These are phyloP conservation scores for Oxyria digyna DNA, from an alignment of 148 eudicot genomes.

Conservation along the genomic window DNA sequence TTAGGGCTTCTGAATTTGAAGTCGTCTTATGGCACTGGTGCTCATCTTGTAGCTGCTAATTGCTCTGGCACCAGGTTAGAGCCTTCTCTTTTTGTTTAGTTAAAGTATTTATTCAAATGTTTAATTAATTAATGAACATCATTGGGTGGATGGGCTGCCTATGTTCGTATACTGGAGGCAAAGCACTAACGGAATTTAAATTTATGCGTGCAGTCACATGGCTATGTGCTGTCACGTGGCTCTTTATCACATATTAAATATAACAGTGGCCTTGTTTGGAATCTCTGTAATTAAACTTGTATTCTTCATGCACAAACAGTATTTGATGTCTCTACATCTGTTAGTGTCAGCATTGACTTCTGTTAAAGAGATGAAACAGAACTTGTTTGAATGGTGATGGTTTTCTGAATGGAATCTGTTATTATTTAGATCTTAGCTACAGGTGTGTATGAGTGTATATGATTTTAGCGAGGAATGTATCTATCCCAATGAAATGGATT, in stretches of 20 bases:
- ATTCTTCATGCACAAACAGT: neutral
- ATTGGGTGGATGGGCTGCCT: neutral
- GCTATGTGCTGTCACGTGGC: neutral
- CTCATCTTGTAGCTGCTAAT: slow-evolving; percentile 66
- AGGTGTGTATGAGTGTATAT: neutral
- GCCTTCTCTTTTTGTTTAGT: slow-evolving; percentile 6
- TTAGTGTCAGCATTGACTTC: neutral
- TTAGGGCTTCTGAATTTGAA: slow-evolving; percentile 27
- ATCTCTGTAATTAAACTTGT: neutral
- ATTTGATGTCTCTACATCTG: neutral
- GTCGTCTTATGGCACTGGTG: slow-evolving; percentile 58
- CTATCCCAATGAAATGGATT: neutral
- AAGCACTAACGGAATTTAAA: neutral
- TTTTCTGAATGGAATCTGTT: neutral
- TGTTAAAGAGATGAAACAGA: neutral
- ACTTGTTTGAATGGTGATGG: neutral
- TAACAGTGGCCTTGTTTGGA: neutral
- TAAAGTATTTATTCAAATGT: neutral
- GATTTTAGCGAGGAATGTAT: neutral
- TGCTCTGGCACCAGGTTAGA: slow-evolving; percentile 52
- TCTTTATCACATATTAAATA: neutral
- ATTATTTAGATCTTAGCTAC: neutral
- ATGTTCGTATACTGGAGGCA: neutral
- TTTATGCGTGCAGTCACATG: neutral
- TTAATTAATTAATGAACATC: neutral